A percentile compares a stretch with the other conserved stretches of the same genome.
phyloP scores from a whole-genome alignment of 768 basidiomycete genomes.

The Xanthoconium purpureum region DNA sequence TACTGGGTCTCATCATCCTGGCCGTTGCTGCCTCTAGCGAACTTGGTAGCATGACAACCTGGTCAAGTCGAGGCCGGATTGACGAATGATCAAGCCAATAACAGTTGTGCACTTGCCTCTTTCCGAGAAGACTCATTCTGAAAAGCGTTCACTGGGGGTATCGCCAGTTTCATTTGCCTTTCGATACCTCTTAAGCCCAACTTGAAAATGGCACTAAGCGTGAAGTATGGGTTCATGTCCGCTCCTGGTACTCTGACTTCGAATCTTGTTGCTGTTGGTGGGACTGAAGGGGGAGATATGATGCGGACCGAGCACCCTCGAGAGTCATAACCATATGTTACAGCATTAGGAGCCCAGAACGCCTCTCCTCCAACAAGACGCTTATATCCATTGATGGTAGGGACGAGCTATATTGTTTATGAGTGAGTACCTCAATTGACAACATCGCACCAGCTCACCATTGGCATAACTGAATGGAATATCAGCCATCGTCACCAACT shows the following conservation, averaged over 20 bases:
- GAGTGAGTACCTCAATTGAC: not conserved
- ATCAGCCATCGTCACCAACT: not conserved
- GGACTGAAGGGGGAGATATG: conserved; percentile 87
- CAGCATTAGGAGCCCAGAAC: conserved; percentile 91
- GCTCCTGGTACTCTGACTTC: conserved; percentile 96
- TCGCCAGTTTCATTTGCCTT: conserved; percentile 63
- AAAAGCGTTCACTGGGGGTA: conserved; percentile 58
- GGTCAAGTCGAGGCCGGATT: not conserved
- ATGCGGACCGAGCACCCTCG: conserved; percentile 90
- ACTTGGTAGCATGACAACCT: conserved; percentile 74
- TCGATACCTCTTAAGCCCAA: conserved; percentile 87
- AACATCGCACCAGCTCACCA: conserved; percentile 45
- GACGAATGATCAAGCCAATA: not conserved
- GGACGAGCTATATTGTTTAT: conserved; percentile 55
- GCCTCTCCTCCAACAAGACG: conserved; percentile 90
- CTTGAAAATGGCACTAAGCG: conserved; percentile 82
- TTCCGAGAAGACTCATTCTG: conserved; percentile 44
- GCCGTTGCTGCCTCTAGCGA: conserved; percentile 78
- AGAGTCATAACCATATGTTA: conserved; percentile 95
- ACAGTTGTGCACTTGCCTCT: conserved; percentile 47
- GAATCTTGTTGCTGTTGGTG: conserved; percentile 77
- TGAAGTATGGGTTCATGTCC: conserved; percentile 93
- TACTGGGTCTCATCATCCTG: conserved; percentile 73
- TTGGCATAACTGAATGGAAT: conserved; percentile 65
- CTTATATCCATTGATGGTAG: conserved; percentile 96